Evolutionary conservation across 1,139 yeast genomes (phyloP), one percentile per base, ranked within the genome.

Genomic region (Hyphopichia burtonii): DNA sequence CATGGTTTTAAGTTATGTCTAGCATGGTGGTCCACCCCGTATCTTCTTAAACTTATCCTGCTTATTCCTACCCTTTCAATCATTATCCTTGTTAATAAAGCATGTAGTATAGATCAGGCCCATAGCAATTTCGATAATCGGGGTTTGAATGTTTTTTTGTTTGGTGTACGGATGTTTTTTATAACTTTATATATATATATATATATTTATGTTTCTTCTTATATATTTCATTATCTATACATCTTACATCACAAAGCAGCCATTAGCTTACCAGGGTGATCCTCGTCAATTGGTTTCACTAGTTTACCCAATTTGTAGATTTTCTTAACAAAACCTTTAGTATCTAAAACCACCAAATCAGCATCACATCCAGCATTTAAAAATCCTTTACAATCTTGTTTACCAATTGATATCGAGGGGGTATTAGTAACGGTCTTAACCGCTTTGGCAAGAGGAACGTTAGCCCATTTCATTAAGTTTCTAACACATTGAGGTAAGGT

Each of bases 321-420:
- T 40, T 61, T 61, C 52, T 71, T 65, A 41, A 80, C 74, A 47
- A 65, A 64, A 14, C 83, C 84, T 4, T 59, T 48, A 8, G 58
- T 48, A 51, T 74, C 73, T 47, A 80, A 54, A 6, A 80, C 72
- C 16, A 78, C 78, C 48, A 80, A 65, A 52, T 80, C 86, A 11
- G 86, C 85, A 54, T 78, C 83, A 53, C 82, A 76, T 2, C 83
- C 83, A 3, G 60, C 63, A 40, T 66, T 63, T 51, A 80, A 69
- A 56, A 70, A 78, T 1, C 86, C 86, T 54, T 78, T 77, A 39
- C 63, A 55, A 36, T 66, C 58, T 36, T 68, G 57, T 6, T 76
- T 52, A 12, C 78, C 75, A 36, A 80, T 59, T 8, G 82, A 71
- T 31, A 54, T 58, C 2, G 86, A 82, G 14, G 86, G 80, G 51